These are phyloP conservation scores for Diplogelasinospora grovesii DNA, from an alignment of 495 filamentous ascomycete species.

Conservation along the genomic window DNA sequence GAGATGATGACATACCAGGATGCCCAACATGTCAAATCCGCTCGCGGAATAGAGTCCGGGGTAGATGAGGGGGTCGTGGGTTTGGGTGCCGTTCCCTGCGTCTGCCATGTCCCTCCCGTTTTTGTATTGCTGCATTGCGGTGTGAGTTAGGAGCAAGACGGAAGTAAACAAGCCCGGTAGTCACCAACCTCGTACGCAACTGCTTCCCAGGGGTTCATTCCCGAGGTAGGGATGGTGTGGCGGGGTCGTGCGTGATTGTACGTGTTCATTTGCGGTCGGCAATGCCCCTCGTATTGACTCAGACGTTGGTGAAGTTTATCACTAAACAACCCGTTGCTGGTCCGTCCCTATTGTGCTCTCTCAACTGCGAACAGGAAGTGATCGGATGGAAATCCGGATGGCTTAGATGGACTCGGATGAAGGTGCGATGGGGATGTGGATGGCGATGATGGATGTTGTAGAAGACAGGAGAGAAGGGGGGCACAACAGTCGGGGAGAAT, in stretches of 20 bases:
- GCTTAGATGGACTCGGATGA: constrained; percentile 2
- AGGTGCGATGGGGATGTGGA: neutral
- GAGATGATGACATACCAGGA: constrained; percentile 32
- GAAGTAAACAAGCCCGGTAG: neutral
- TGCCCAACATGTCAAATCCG: constrained; percentile 40
- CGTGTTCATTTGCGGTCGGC: too few species aligned
- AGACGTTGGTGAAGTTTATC: too few species aligned
- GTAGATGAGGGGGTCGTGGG: constrained; percentile 36
- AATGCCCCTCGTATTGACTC: too few species aligned
- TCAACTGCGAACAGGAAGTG: too few species aligned
- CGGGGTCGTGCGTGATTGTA: neutral
- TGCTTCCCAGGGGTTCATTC: constrained; percentile 23
- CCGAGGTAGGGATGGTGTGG: constrained; percentile 5
- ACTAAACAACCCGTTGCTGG: too few species aligned
- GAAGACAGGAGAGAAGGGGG: constrained; percentile 1
- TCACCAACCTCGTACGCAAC: constrained; percentile 13
- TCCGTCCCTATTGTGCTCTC: too few species aligned
- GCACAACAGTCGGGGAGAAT: too few species aligned
- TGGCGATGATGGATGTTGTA: too few species aligned
- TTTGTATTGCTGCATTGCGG: neutral
- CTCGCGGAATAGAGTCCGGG: constrained; percentile 42
- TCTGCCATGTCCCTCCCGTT: neutral
- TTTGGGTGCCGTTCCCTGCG: neutral
- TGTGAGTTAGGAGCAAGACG: constrained; percentile 3
- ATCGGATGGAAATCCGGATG: too few species aligned